Base-by-base conservation (phyloP, 2,329 filamentous ascomycete species). In the Hypoxylon sp. region DNA sequence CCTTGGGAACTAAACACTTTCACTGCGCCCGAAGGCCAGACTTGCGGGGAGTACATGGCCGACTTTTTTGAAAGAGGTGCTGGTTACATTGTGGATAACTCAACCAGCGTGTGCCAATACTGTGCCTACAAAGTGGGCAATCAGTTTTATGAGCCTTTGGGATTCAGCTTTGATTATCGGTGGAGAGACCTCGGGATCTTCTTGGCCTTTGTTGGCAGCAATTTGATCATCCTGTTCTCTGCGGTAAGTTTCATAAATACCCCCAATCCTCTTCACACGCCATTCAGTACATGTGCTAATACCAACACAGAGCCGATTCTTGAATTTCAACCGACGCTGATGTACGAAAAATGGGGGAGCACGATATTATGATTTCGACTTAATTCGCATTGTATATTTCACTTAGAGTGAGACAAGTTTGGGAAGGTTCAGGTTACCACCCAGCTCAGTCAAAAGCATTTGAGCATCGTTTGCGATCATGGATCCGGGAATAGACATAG, bases 181-280 rank as follows among this genome's bases (percentile, higher is more conserved):
- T 97, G 94, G 94, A 87, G 94, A 61, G 93, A 97, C 73, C 65
- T 96, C 63, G 94, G 93, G 1, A 97, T 97, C 69, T 91, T 91
- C 73, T 73, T 87, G 33, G 91, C 90, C 0, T 97, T 94, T 76
- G 86, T 97, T 59, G 92, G 81, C 13, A 94, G 90, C 77, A 97
- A 97, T 79, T 77, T 96, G 75, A 86, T 92, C 30, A 86, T 89
- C 68, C 76, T 89, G 31, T 82, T 88, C 59, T 6, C 82, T 51
- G 87, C 85, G 48, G 86, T 88, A 81, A 79, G 86, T 69, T 13
- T 49, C 7, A 13, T 25, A 2, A 44, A 44, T 11, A 22, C 17
- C 17, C 44, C 7, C 25, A n/a, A 31, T 27, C 14, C 30, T 22
- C 17, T 31, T 7, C 8, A 37, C 10, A 5, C n/a, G 42, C 22